A percentile compares a stretch with the other conserved stretches of the same genome.
Conservation (phyloP, 2,329 filamentous ascomycete genomes). For the Anisogramma anomala region DNA sequence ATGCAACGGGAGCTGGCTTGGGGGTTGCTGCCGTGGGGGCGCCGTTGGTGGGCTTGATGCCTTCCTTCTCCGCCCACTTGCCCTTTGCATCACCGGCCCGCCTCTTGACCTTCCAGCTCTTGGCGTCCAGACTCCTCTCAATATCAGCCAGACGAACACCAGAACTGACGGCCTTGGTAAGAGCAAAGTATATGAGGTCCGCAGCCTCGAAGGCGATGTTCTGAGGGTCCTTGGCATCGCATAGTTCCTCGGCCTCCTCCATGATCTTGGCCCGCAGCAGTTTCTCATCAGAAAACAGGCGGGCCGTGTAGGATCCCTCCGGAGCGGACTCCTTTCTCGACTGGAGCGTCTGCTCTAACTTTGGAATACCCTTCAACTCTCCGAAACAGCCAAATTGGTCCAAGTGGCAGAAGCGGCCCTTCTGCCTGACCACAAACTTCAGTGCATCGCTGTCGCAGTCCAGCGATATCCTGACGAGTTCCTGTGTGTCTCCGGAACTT, state of each 20-base stretch:
- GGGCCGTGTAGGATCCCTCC: slow-evolving; percentile 81
- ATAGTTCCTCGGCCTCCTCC: slow-evolving; percentile 94
- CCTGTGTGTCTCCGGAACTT: slow-evolving; percentile 85
- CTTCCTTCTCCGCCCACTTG: slow-evolving; percentile 77
- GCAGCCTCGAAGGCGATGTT: slow-evolving; percentile 91
- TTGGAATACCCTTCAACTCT: slow-evolving; percentile 66
- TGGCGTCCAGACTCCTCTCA: slow-evolving; percentile 83
- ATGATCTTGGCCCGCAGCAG: slow-evolving; percentile 91
- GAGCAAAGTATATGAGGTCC: slow-evolving; percentile 88
- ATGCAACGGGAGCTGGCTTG: slow-evolving; percentile 19
- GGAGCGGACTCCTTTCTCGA: slow-evolving; percentile 75
- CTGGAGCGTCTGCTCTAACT: slow-evolving; percentile 75
- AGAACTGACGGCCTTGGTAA: slow-evolving; percentile 76
- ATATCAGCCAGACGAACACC: slow-evolving; percentile 83
- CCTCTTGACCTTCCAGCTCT: slow-evolving; percentile 90
- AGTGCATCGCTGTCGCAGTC: slow-evolving; percentile 94
- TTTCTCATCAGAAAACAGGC: slow-evolving; percentile 84
- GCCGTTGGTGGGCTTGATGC: slow-evolving; percentile 38
- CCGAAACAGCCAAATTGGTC: slow-evolving; percentile 91
- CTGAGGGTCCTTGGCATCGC: slow-evolving; percentile 68
- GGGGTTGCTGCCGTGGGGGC: slow-evolving; percentile 24
- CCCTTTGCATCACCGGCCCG: slow-evolving; percentile 90
- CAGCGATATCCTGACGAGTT: slow-evolving; percentile 70
- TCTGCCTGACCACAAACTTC: slow-evolving; percentile 80
- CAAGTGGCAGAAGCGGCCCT: slow-evolving; percentile 87